These are phyloP conservation scores for Sporisorium reilianum DNA, from an alignment of 1,284 basidiomycete species.

Conservation along the genomic window DNA sequence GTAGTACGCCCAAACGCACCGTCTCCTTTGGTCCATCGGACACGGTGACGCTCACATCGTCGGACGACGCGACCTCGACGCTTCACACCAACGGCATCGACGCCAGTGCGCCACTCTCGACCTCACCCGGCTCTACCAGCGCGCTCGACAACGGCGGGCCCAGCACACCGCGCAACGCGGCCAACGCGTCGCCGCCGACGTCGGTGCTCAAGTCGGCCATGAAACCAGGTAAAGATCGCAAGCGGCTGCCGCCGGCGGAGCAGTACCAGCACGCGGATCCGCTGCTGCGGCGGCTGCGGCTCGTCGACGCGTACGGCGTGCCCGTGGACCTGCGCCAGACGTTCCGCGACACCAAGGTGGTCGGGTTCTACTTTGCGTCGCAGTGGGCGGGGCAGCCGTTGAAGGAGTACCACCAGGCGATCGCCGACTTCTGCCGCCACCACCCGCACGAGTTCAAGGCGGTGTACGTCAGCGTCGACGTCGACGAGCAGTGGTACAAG, in stretches of 20 bases:
- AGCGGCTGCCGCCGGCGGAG: slow-evolving; percentile 58
- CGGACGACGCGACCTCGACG: neutral
- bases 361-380: slow-evolving; percentile 69
- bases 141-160: slow-evolving; percentile 11
- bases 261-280: slow-evolving; percentile 69
- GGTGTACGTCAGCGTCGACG: slow-evolving; percentile 69
- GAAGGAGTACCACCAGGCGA: slow-evolving; percentile 61
- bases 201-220: slow-evolving; percentile 64
- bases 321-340: slow-evolving; percentile 60
- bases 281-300: slow-evolving; percentile 67
- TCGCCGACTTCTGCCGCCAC: slow-evolving; percentile 57
- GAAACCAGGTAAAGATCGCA: slow-evolving; percentile 60
- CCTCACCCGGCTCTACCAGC: slow-evolving; percentile 7
- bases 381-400: slow-evolving; percentile 61
- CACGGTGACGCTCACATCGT: slow-evolving; percentile 29
- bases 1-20: slow-evolving; percentile 44
- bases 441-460: slow-evolving; percentile 68
- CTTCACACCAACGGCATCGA: slow-evolving; percentile 14
- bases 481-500: slow-evolving; percentile 66
- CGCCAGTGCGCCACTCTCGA: neutral
- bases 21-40: slow-evolving; percentile 58
- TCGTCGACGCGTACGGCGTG: slow-evolving; percentile 64
- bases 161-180: slow-evolving; percentile 22
- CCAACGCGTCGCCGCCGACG: slow-evolving; percentile 24
- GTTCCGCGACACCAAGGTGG: slow-evolving; percentile 68